Percentiles rank a stretch among this genome's conserved stretches.
Conservation (phyloP, 2,329 filamentous ascomycete species). For the Ophiostoma novo-ulmi region DNA sequence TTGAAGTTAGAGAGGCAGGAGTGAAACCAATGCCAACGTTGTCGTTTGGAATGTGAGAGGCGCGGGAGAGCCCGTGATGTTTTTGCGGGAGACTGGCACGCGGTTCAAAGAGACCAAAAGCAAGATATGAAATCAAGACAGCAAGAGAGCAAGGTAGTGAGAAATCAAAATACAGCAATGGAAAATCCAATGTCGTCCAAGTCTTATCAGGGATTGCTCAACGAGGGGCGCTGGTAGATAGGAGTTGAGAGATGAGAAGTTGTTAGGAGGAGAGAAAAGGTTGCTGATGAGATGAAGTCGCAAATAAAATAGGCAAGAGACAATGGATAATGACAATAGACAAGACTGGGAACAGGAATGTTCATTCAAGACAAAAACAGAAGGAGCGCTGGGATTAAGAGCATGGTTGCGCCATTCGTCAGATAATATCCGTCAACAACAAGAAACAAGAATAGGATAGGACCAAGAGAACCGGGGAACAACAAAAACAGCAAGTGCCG, state of each 20-base stretch:
- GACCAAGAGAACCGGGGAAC: not conserved
- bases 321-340: not conserved
- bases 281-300: not conserved
- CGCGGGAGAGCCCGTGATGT: slow-evolving; percentile 18
- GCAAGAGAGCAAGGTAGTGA: not conserved
- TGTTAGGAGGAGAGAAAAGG: not conserved
- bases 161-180: not conserved
- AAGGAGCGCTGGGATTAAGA: not conserved
- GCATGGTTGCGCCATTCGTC: not conserved
- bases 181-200: slow-evolving; percentile 1
- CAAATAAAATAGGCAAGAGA: not conserved
- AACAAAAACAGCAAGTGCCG: slow-evolving; percentile 1
- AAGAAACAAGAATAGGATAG: not conserved
- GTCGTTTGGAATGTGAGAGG: slow-evolving; percentile 17
- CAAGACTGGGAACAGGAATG: not conserved
- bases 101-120: not conserved
- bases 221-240: not conserved
- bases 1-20: not conserved
- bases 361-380: slow-evolving; percentile 11
- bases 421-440: slow-evolving; percentile 19
- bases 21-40: not conserved
- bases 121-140: not conserved
- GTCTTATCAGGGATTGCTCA: not conserved
- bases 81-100: not conserved
- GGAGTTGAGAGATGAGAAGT: not conserved